Conservation (phyloP, 257 asterid genomes). For the Leptodermis oblonga region DNA sequence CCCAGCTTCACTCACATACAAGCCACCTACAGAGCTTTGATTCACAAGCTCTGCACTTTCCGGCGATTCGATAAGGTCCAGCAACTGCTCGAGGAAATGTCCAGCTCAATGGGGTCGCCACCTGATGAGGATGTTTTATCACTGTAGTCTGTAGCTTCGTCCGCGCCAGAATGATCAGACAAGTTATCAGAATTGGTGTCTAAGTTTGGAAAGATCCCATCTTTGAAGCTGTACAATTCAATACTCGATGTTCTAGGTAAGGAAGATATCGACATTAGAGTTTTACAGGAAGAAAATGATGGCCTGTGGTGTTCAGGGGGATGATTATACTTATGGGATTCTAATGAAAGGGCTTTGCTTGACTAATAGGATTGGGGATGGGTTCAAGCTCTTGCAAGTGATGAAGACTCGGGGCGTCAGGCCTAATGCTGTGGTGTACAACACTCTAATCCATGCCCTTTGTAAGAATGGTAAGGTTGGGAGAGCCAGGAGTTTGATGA, state of each 20-base stretch:
- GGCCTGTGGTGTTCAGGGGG: conserved; percentile 62
- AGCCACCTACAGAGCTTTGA: conserved; percentile 73
- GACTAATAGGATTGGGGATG: conserved; percentile 84
- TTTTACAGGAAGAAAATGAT: conserved; percentile 78
- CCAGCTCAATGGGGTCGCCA: conserved; percentile 39
- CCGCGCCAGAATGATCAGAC: conserved; percentile 57
- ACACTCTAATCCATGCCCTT: conserved; percentile 68
- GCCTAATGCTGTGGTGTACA: conserved; percentile 62
- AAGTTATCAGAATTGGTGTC: conserved; percentile 51
- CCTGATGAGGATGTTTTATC: conserved; percentile 76
- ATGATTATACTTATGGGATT: conserved; percentile 78
- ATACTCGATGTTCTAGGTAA: conserved; percentile 87
- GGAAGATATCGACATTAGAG: conserved; percentile 77
- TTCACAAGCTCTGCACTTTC: conserved; percentile 67
- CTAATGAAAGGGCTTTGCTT: conserved; percentile 93
- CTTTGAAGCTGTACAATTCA: conserved; percentile 70
- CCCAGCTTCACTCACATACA: conserved; percentile 53
- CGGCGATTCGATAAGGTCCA: conserved; percentile 45
- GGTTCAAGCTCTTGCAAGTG: conserved; percentile 72
- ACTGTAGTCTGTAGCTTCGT: conserved; percentile 72
- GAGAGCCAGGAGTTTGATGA: conserved; percentile 80
- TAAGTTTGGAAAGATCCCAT: conserved; percentile 55
- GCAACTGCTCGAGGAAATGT: conserved; percentile 86
- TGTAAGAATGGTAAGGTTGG: conserved; percentile 85
- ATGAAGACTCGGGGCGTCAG: conserved; percentile 52